Percentiles rank a stretch among this genome's conserved stretches.
Conservation (phyloP, 2,329 filamentous ascomycete species). For the Penicillium fuscoglaucum region DNA sequence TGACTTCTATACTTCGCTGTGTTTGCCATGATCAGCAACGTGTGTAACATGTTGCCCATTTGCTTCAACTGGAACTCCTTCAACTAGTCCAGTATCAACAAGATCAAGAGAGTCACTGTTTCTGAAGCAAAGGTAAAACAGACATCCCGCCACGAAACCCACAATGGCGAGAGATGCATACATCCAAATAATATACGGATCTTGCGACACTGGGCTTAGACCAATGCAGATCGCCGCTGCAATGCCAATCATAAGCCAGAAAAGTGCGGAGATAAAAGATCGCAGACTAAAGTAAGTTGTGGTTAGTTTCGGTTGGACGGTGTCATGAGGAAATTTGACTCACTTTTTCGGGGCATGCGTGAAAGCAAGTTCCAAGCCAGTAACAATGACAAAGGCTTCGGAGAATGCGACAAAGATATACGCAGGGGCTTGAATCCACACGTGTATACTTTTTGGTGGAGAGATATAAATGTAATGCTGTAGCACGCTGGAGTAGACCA, state of each 20-base stretch:
- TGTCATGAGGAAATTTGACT: too few species aligned
- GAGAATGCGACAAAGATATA: too few species aligned
- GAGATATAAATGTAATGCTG: too few species aligned
- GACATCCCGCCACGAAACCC: background rate
- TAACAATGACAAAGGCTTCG: too few species aligned
- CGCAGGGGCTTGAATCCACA: too few species aligned
- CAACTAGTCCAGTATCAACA: background rate
- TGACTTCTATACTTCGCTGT: background rate
- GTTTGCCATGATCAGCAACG: background rate
- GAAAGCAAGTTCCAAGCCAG: too few species aligned
- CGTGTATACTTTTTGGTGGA: too few species aligned
- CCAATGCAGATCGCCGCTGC: constrained; percentile 24
- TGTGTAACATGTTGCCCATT: background rate
- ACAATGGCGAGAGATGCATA: constrained; percentile 17
- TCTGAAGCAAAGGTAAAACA: constrained; percentile 18
- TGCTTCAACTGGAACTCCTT: constrained; percentile 1
- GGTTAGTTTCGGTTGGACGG: too few species aligned
- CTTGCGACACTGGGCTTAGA: constrained; percentile 21
- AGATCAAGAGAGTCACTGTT: constrained; percentile 4
- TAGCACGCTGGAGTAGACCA: too few species aligned
- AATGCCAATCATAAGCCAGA: constrained; percentile 22
- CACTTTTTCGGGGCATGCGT: too few species aligned
- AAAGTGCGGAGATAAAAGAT: constrained; percentile 1
- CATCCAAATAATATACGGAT: constrained; percentile 24
- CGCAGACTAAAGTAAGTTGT: constrained; percentile 7